Evolutionary conservation across 1,284 basidiomycete species (phyloP).

Genomic region (Trichosporon sp.): DNA sequence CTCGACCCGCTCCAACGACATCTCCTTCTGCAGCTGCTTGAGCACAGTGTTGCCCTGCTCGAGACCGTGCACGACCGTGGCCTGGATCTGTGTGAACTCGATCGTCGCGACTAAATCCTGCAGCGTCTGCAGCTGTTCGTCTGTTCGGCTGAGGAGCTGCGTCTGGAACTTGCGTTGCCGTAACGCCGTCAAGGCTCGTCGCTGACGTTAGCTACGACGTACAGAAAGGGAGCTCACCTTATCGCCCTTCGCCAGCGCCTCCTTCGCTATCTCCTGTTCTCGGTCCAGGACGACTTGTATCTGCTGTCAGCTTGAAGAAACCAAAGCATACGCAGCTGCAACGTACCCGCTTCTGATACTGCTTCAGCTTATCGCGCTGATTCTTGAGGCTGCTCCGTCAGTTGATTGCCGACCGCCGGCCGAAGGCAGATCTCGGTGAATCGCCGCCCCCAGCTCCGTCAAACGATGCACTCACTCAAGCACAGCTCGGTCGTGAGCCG

Average conservation of each 20-base stretch:
- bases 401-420: slow-evolving; percentile 6
- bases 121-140: slow-evolving; percentile 78
- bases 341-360: slow-evolving; percentile 86
- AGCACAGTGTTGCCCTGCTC: slow-evolving; percentile 90
- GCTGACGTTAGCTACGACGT: slow-evolving; percentile 19
- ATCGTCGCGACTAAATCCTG: slow-evolving; percentile 91
- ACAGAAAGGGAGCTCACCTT: slow-evolving; percentile 54
- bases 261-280: slow-evolving; percentile 82
- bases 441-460: no score
- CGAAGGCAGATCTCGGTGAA: no score
- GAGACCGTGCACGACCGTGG: slow-evolving; percentile 84
- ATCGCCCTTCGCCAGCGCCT: slow-evolving; percentile 71
- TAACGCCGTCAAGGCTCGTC: slow-evolving; percentile 73
- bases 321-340: not conserved
- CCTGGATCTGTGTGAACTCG: slow-evolving; percentile 91
- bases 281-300: slow-evolving; percentile 79
- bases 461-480: slow-evolving; percentile 64
- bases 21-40: slow-evolving; percentile 87
- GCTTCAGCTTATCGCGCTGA: slow-evolving; percentile 89
- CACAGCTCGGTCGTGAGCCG: slow-evolving; percentile 85
- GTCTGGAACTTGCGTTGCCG: slow-evolving; percentile 91
- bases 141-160: slow-evolving; percentile 76
- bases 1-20: slow-evolving; percentile 90
- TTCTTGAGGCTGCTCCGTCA: slow-evolving; percentile 66
- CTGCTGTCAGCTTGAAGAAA: slow-evolving; percentile 49